Percentiles rank a stretch among this genome's conserved stretches.
These are phyloP conservation scores for Arxiozyma bovina DNA, from an alignment of 1,139 yeast species.

Conservation along the genomic window DNA sequence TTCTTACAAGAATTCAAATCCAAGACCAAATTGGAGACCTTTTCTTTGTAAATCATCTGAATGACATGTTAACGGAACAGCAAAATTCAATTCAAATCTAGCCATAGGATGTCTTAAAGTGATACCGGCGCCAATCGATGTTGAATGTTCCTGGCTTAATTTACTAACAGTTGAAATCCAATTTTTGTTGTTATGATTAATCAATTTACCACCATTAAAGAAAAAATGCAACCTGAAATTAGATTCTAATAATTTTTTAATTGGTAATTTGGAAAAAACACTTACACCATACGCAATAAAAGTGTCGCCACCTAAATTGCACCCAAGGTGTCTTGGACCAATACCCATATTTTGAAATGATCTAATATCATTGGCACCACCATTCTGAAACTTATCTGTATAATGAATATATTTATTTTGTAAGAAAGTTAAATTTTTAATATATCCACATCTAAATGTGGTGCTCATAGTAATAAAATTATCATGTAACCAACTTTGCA, in stretches of 20 bases:
- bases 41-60: constrained; percentile 62
- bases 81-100: constrained; percentile 80
- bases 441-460: constrained; percentile 45
- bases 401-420: constrained; percentile 20
- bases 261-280: constrained; percentile 57
- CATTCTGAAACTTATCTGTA: constrained; percentile 50
- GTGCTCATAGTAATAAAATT: constrained; percentile 34
- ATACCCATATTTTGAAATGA: constrained; percentile 48
- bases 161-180: constrained; percentile 18
- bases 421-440: constrained; percentile 33
- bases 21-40: constrained; percentile 91
- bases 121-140: constrained; percentile 63
- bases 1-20: constrained; percentile 63
- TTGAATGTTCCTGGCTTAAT: constrained; percentile 39
- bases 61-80: constrained; percentile 63
- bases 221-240: constrained; percentile 65
- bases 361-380: constrained; percentile 35
- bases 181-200: constrained; percentile 33
- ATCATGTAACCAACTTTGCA: constrained; percentile 28
- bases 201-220: constrained; percentile 63
- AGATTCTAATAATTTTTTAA: constrained; percentile 39
- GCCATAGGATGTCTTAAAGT: constrained; percentile 83
- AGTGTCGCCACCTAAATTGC: constrained; percentile 71
- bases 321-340: constrained; percentile 62
- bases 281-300: constrained; percentile 67